Evolutionary conservation across 345 rosid genomes (phyloP).

Genomic region (Gynandropsis gynandra): DNA sequence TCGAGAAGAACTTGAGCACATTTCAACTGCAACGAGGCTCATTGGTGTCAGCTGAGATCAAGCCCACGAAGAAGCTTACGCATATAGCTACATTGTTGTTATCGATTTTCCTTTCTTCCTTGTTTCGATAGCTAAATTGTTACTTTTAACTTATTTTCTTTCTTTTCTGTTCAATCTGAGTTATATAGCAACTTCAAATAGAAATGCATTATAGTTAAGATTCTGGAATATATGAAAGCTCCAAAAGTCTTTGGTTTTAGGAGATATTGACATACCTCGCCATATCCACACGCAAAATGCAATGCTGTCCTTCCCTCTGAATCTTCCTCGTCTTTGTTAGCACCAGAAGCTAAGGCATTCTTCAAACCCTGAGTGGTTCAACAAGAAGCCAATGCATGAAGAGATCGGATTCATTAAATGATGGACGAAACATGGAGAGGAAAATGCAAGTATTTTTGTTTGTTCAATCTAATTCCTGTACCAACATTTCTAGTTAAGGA

Average conservation of each 20-base stretch:
- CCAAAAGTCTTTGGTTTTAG: conserved; percentile 3
- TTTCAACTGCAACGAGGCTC: conserved; percentile 45
- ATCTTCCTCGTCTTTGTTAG: conserved; percentile 92
- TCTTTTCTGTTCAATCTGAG: no score
- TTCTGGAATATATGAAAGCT: conserved; percentile 10
- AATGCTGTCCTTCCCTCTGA: conserved; percentile 97
- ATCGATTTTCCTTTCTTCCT: not conserved
- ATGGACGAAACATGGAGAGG: not conserved
- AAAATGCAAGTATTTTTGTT: not conserved
- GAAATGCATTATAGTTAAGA: conserved; percentile 14
- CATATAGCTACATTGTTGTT: no score
- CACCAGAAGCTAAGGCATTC: conserved; percentile 74
- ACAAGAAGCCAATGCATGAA: conserved; percentile 15
- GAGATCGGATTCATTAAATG: not conserved
- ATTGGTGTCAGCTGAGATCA: conserved; percentile 14
- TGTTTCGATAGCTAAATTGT: not conserved
- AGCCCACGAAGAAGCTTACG: no score
- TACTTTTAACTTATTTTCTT: no score
- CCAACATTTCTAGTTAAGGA: not conserved
- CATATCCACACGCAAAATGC: conserved; percentile 98
- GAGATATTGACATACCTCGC: conserved; percentile 58
- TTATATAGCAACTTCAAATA: not conserved
- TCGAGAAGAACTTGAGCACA: conserved; percentile 86
- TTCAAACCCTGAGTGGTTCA: conserved; percentile 60
- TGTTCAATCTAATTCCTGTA: not conserved